Conservation (phyloP, 352 stramenopile species). For the Thalassiosira livingstoniorum region DNA sequence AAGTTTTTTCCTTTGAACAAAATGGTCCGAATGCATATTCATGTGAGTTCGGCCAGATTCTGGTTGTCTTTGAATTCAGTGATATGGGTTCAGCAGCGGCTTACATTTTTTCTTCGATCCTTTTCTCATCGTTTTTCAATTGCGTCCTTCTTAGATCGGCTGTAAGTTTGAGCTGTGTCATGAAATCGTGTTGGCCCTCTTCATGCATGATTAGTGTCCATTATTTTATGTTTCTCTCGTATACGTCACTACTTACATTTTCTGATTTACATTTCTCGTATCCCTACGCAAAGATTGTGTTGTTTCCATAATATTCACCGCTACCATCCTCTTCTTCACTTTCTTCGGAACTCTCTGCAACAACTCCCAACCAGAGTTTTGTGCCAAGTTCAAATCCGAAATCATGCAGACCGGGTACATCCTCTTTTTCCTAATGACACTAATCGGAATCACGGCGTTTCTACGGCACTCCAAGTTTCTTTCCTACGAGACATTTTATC, state of each 20-base stretch:
- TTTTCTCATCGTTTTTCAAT: no score
- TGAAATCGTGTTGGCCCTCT: no score
- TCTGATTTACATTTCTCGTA: no score
- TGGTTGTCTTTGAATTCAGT: no score
- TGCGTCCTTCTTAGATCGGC: no score
- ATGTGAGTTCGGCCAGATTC: no score
- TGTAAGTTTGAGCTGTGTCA: no score
- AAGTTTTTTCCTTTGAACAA: slow-evolving; percentile 62
- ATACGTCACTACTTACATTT: no score
- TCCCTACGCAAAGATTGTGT: slow-evolving; percentile 36
- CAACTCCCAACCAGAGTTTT: slow-evolving; percentile 54
- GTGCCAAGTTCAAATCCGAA: slow-evolving; percentile 61
- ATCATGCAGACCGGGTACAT: slow-evolving; percentile 68
- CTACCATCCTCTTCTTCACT: slow-evolving; percentile 61
- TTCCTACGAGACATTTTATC: slow-evolving; percentile 25
- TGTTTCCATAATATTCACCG: slow-evolving; percentile 53
- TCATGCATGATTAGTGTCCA: no score
- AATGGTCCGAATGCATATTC: slow-evolving; percentile 53
- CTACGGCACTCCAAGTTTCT: slow-evolving; percentile 49
- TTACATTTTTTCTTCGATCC: no score
- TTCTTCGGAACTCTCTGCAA: slow-evolving; percentile 61
- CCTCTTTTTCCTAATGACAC: slow-evolving; percentile 38
- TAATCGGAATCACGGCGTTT: slow-evolving; percentile 44
- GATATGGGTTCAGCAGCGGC: no score
- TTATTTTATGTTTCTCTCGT: no score